A percentile compares a stretch with the other conserved stretches of the same genome.
Conservation (phyloP, 2,329 filamentous ascomycete species). For the Arthrobotrys sphaeroides region DNA sequence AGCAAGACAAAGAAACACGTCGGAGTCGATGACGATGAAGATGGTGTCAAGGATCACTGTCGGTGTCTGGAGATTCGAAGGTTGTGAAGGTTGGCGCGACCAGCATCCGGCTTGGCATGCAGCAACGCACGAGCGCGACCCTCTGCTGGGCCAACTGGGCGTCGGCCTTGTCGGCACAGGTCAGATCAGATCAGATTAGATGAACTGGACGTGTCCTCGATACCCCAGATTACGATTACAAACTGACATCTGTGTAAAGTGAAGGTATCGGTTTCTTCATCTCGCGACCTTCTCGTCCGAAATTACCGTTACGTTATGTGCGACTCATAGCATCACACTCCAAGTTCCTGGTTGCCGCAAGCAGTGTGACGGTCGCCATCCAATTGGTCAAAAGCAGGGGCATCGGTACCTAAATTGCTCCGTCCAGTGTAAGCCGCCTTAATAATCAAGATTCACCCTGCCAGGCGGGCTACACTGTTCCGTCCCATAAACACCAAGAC, state of each 20-base stretch:
- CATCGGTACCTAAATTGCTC: conserved; percentile 37
- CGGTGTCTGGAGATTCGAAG: not conserved
- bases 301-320: not conserved
- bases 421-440: conserved; percentile 33
- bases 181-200: no score
- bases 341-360: not conserved
- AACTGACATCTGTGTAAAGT: not conserved
- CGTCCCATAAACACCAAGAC: not conserved
- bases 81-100: conserved; percentile 17
- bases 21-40: not conserved
- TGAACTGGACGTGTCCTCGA: no score
- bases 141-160: no score
- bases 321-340: not conserved
- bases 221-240: no score
- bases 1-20: not conserved
- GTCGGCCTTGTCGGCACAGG: not conserved
- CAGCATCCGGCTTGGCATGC: conserved; percentile 24
- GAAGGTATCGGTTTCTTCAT: not conserved
- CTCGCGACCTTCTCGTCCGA: not conserved
- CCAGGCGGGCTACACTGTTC: not conserved
- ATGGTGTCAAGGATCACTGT: not conserved
- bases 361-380: not conserved
- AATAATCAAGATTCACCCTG: conserved; percentile 42
- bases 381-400: conserved; percentile 12
- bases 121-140: conserved; percentile 2